These are phyloP conservation scores for Picea abies DNA, from an alignment of 83 land plant genomes.

Conservation along the genomic window DNA sequence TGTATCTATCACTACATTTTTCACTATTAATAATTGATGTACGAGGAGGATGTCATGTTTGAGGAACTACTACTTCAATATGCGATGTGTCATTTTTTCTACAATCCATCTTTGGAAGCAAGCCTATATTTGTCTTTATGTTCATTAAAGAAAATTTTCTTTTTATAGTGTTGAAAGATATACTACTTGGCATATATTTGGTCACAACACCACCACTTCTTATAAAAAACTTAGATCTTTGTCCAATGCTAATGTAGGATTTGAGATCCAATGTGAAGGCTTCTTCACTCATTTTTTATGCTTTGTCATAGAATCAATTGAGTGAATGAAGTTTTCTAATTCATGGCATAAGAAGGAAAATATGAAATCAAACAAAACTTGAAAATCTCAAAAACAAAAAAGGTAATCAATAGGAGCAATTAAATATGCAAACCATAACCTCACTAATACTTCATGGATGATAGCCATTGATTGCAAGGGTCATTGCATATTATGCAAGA, in stretches of 20 bases:
- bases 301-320: not conserved
- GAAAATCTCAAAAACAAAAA: not conserved
- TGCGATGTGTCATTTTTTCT: constrained; percentile 59
- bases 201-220: constrained; percentile 18
- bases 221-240: constrained; percentile 5
- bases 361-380: not conserved
- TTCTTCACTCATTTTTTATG: not conserved
- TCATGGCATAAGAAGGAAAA: not conserved
- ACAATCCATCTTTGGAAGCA: constrained; percentile 40
- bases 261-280: constrained; percentile 18
- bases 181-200: not conserved
- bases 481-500: too few relatives aligned
- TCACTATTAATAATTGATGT: constrained; percentile 26
- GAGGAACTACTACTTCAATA: constrained; percentile 66
- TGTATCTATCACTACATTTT: constrained; percentile 32
- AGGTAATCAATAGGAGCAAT: not conserved
- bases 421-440: too few relatives aligned
- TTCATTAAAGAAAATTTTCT: constrained; percentile 46
- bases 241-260: not conserved
- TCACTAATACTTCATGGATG: too few relatives aligned
- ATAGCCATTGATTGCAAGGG: too few relatives aligned
- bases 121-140: constrained; percentile 44
- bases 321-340: not conserved
- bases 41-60: constrained; percentile 21
- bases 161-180: constrained; percentile 13